A percentile compares a stretch with the other conserved stretches of the same genome.
phyloP scores from a whole-genome alignment of 2,329 filamentous ascomycete species.

The Orbilia blumenaviensis region DNA sequence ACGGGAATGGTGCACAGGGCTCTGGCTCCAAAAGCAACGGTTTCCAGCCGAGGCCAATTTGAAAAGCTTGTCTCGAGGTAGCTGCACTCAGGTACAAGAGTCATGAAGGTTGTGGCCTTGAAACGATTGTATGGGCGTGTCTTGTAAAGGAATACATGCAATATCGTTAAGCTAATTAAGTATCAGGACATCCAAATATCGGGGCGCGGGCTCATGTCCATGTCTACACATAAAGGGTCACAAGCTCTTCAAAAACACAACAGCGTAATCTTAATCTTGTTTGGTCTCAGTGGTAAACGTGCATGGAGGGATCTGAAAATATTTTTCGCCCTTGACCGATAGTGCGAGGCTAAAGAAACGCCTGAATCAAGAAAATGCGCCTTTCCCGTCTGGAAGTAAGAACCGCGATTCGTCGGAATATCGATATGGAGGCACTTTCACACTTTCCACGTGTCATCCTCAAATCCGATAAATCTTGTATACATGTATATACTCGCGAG shows the following conservation, averaged over 20 bases:
- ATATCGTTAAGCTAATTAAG: too few relatives aligned
- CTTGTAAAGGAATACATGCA: conserved; percentile 9
- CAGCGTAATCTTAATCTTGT: background rate
- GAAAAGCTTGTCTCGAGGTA: conserved; percentile 20
- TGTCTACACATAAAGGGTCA: background rate
- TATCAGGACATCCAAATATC: too few relatives aligned
- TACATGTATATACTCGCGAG: background rate
- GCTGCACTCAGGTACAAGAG: conserved; percentile 30
- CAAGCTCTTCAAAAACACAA: background rate
- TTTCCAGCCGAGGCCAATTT: conserved; percentile 13
- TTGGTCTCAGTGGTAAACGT: conserved; percentile 22
- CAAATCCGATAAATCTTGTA: background rate
- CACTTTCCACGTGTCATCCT: conserved; percentile 6
- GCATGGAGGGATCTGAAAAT: background rate
- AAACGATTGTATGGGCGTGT: conserved; percentile 1
- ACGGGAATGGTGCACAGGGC: conserved; percentile 13
- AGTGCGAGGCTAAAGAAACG: conserved; percentile 2
- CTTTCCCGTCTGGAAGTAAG: background rate
- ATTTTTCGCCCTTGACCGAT: background rate
- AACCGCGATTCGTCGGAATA: background rate
- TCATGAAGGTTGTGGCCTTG: conserved; percentile 21
- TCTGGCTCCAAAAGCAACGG: background rate
- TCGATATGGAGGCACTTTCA: conserved; percentile 7
- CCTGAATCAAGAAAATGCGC: background rate
- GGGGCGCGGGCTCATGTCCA: too few relatives aligned